A percentile compares a stretch with the other conserved stretches of the same genome.
Evolutionary conservation across 305 asterid genomes (phyloP).

Genomic region (Solanum hybrid): DNA sequence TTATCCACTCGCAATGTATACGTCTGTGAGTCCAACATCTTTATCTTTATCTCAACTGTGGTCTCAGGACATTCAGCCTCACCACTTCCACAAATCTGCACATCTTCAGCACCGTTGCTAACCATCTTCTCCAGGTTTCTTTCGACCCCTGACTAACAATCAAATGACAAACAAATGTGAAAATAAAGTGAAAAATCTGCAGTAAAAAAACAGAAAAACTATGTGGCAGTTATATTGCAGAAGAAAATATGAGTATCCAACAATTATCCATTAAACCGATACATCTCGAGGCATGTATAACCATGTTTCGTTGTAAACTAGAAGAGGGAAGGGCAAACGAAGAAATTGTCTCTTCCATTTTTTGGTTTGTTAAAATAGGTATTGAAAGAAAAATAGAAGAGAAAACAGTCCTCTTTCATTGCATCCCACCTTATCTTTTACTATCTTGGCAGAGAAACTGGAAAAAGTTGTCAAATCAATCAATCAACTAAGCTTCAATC

Average conservation of each 20-base stretch:
- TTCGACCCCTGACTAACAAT: slow-evolving; percentile 22
- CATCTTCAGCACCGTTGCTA: slow-evolving; percentile 36
- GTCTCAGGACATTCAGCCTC: slow-evolving; percentile 61
- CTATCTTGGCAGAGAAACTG: background rate
- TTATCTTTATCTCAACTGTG: slow-evolving; percentile 92
- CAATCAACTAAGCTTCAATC: background rate
- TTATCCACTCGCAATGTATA: slow-evolving; percentile 80
- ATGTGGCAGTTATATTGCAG: background rate
- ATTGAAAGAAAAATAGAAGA: background rate
- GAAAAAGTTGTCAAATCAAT: background rate
- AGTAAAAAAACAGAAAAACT: background rate
- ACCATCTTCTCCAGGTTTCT: slow-evolving; percentile 43
- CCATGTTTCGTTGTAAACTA: background rate
- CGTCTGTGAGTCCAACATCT: slow-evolving; percentile 84
- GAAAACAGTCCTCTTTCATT: background rate
- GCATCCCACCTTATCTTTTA: background rate
- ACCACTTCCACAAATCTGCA: slow-evolving; percentile 28
- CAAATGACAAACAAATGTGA: slow-evolving; percentile 2
- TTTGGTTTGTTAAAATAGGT: background rate
- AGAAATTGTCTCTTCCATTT: background rate
- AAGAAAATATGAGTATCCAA: background rate
- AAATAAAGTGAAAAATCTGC: background rate
- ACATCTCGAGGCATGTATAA: background rate
- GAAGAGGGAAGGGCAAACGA: background rate
- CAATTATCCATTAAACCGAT: background rate